These are phyloP conservation scores for Colletotrichum tropicale DNA, from an alignment of 2,329 filamentous ascomycete genomes.

Conservation along the genomic window DNA sequence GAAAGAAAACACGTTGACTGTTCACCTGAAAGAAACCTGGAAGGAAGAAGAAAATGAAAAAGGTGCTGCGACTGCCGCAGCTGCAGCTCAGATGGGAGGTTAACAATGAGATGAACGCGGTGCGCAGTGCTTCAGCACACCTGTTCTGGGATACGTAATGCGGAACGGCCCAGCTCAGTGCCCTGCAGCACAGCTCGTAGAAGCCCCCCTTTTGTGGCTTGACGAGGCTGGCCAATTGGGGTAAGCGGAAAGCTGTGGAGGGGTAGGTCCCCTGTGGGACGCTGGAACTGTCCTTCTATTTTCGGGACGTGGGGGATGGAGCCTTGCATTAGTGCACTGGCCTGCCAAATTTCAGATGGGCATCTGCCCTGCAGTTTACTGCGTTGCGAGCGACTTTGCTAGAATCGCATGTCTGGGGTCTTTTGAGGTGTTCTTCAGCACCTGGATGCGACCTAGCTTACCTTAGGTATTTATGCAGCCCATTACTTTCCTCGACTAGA, in stretches of 20 bases:
- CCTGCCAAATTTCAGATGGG: not conserved
- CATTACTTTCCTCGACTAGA: too few relatives aligned
- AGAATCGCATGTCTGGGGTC: not conserved
- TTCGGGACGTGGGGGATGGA: constrained; percentile 12
- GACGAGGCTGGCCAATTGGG: constrained; percentile 9
- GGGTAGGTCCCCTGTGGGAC: not conserved
- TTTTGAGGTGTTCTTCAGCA: not conserved
- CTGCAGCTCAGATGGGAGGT: constrained; percentile 2
- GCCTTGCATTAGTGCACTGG: constrained; percentile 13
- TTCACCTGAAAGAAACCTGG: not conserved
- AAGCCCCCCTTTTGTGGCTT: constrained; percentile 8
- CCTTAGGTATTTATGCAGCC: not conserved
- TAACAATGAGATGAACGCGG: not conserved
- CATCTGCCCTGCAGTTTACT: not conserved
- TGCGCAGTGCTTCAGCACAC: not conserved
- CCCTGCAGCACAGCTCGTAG: not conserved
- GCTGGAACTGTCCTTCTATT: not conserved
- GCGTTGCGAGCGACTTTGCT: not conserved
- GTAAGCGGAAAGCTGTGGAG: not conserved
- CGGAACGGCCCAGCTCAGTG: not conserved
- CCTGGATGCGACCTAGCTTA: not conserved
- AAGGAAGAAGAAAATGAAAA: not conserved
- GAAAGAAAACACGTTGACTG: not conserved
- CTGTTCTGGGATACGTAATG: constrained; percentile 19
- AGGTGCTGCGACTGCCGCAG: constrained; percentile 1